Evolutionary conservation across 208 protist species (phyloP).

Genomic region (Kentomonas sorsogonicus): DNA sequence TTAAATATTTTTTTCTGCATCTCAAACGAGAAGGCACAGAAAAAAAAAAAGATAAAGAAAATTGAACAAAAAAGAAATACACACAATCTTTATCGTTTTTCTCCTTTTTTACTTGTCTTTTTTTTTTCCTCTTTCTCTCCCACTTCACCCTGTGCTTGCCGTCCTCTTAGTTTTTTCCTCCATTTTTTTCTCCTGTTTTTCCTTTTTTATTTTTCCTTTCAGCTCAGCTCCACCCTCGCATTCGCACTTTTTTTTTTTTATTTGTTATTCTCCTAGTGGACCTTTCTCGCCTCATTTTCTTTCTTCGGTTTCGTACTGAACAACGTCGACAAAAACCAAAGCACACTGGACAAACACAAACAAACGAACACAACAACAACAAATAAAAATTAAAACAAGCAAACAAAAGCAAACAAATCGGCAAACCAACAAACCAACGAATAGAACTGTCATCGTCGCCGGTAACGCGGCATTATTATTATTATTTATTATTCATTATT

Average conservation of each 20-base stretch:
- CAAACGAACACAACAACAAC: background rate
- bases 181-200: slow-evolving; percentile 5
- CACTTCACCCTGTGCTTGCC: background rate
- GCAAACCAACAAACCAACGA: too few relatives aligned
- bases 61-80: background rate
- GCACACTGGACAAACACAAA: background rate
- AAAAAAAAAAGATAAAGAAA: slow-evolving; percentile 4
- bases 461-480: too few relatives aligned
- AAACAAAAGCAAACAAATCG: slow-evolving; percentile 7
- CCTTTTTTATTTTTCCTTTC: slow-evolving; percentile 12
- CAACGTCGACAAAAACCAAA: background rate
- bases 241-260: too few relatives aligned
- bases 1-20: background rate
- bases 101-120: slow-evolving; percentile 1
- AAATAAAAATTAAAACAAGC: slow-evolving; percentile 9
- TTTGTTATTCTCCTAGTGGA: too few relatives aligned
- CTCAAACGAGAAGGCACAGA: background rate
- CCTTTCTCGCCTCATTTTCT: too few relatives aligned
- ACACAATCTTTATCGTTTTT: slow-evolving; percentile 8
- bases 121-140: background rate
- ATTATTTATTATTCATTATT: too few relatives aligned
- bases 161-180: too few relatives aligned
- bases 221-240: background rate
- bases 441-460: too few relatives aligned
- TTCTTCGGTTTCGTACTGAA: too few relatives aligned